Evolutionary conservation across 1,284 basidiomycete genomes (phyloP).

Genomic region (Rhizoctonia solani): DNA sequence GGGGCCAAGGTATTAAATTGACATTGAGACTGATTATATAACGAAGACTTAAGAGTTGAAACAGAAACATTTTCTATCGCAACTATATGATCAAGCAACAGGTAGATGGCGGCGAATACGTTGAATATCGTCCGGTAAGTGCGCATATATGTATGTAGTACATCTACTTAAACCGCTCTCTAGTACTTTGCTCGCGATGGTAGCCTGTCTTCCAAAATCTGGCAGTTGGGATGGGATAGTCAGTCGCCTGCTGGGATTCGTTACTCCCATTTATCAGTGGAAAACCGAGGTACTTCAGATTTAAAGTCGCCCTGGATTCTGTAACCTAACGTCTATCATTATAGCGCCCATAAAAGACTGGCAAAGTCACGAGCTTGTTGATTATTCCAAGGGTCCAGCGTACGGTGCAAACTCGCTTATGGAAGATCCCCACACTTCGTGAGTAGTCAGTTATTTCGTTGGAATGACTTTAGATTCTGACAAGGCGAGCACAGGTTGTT

Average conservation of each 20-base stretch:
- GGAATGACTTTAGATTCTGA: too few species aligned
- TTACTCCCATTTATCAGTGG: slow-evolving; percentile 9
- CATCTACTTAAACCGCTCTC: background rate
- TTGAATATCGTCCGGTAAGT: slow-evolving; percentile 32
- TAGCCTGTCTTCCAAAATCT: slow-evolving; percentile 19
- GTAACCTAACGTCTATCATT: background rate
- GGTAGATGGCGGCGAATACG: slow-evolving; percentile 21
- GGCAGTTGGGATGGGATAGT: slow-evolving; percentile 34
- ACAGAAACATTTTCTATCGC: slow-evolving; percentile 31
- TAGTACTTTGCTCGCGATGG: slow-evolving; percentile 36
- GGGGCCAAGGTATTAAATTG: slow-evolving; percentile 25
- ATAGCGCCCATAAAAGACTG: slow-evolving; percentile 29
- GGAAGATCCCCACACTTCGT: slow-evolving; percentile 30
- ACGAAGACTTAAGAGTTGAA: background rate
- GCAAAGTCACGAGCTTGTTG: slow-evolving; percentile 27
- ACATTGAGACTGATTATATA: background rate
- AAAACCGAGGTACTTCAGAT: slow-evolving; percentile 9
- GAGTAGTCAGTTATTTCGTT: background rate
- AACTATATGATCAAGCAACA: slow-evolving; percentile 36
- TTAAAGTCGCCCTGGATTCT: background rate
- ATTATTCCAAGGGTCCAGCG: slow-evolving; percentile 17
- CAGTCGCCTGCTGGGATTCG: slow-evolving; percentile 10
- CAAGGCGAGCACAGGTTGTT: too few species aligned
- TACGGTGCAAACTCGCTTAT: slow-evolving; percentile 24
- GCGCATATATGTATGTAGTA: background rate